A percentile compares a stretch with the other conserved stretches of the same genome.
phyloP scores from a whole-genome alignment of 2,329 filamentous ascomycete species.

The Aspergillus quadrilineatus region DNA sequence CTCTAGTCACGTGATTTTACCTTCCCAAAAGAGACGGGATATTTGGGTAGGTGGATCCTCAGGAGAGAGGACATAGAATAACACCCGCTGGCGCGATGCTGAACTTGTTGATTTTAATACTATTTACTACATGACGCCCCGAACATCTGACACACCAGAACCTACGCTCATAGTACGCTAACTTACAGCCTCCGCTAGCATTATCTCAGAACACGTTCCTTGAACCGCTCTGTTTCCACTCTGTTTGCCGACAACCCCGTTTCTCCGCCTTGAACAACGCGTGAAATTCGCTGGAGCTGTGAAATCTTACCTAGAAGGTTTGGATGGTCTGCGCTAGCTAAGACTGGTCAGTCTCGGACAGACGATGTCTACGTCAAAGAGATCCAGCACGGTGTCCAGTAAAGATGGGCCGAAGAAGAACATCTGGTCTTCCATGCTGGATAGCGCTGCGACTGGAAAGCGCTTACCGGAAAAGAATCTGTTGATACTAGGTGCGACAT shows the following conservation, averaged over 20 bases:
- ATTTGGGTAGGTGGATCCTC: conserved; percentile 11
- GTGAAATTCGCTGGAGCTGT: conserved; percentile 14
- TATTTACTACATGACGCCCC: background rate
- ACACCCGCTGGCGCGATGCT: background rate
- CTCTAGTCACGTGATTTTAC: conserved; percentile 6
- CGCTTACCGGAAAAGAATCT: conserved; percentile 88
- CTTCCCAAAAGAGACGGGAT: conserved; percentile 4
- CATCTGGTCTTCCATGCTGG: conserved; percentile 92
- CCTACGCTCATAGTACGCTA: background rate
- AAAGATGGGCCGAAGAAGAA: conserved; percentile 74
- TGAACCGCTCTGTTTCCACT: conserved; percentile 30
- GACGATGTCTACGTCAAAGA: conserved; percentile 39
- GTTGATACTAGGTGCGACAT: conserved; percentile 70
- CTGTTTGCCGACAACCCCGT: conserved; percentile 18
- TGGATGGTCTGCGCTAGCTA: conserved; percentile 37
- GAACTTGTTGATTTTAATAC: background rate
- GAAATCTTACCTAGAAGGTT: conserved; percentile 12
- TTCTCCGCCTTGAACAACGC: conserved; percentile 16
- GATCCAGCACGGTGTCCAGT: conserved; percentile 41
- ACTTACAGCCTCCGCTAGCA: conserved; percentile 2
- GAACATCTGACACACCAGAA: background rate
- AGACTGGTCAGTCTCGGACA: conserved; percentile 39
- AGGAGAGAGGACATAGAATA: conserved; percentile 9
- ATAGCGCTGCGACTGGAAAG: conserved; percentile 85
- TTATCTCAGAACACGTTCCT: conserved; percentile 26